Conservation (phyloP, 345 rosid genomes). For the Laguncularia racemosa region DNA sequence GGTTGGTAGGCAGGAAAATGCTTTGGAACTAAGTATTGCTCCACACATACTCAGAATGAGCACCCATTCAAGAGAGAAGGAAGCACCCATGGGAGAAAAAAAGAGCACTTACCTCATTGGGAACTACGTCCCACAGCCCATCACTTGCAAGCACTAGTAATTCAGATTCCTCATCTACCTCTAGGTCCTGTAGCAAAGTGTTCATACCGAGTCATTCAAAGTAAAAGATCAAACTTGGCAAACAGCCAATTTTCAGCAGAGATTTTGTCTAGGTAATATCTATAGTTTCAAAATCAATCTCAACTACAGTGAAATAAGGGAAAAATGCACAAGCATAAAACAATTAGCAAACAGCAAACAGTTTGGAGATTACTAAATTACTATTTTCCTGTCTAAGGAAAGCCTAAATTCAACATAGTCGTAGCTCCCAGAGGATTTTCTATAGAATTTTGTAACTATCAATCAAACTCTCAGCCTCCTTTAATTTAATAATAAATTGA, state of each 20-base stretch:
- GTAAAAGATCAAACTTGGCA: neutral
- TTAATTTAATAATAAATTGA: neutral
- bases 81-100: neutral
- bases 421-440: no score
- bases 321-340: no score
- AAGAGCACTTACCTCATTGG: constrained; percentile 56
- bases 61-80: constrained; percentile 1
- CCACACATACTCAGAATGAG: no score
- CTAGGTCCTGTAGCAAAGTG: constrained; percentile 49
- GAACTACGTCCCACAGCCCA: constrained; percentile 97
- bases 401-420: no score
- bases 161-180: constrained; percentile 65
- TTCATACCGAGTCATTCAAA: neutral
- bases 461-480: neutral
- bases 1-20: no score
- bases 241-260: neutral
- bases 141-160: constrained; percentile 94
- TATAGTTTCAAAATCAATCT: no score
- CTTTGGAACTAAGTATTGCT: no score
- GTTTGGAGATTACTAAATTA: no score
- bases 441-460: no score
- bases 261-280: neutral
- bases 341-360: no score
- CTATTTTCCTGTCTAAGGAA: no score
- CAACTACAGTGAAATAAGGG: no score